Percentiles rank a stretch among this genome's conserved stretches.
Evolutionary conservation across 2,329 filamentous ascomycete species (phyloP).

Genomic region (Ophiocordyceps camponoti-floridani): DNA sequence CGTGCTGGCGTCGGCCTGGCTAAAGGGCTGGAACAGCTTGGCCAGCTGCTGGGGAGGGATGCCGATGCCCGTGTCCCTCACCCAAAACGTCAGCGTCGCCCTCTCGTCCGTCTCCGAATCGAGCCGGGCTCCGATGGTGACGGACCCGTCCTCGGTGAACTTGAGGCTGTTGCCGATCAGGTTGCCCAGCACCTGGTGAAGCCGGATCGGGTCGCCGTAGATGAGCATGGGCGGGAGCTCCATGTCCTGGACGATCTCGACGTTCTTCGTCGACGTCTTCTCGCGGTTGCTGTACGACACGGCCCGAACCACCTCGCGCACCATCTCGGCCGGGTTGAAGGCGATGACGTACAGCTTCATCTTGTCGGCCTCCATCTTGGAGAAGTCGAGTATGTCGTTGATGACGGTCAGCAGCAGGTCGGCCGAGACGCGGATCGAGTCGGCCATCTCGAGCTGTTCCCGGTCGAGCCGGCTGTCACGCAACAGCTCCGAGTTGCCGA

Average conservation of each 20-base stretch:
- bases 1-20: conserved; percentile 79
- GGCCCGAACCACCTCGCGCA: conserved; percentile 47
- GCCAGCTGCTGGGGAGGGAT: conserved; percentile 68
- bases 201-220: conserved; percentile 46
- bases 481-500: conserved; percentile 73
- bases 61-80: conserved; percentile 80
- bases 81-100: conserved; percentile 66
- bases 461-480: conserved; percentile 56
- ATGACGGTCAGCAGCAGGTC: conserved; percentile 82
- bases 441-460: conserved; percentile 71
- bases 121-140: conserved; percentile 64
- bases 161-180: conserved; percentile 87
- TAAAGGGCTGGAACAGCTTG: conserved; percentile 83
- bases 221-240: conserved; percentile 57
- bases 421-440: conserved; percentile 71
- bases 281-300: conserved; percentile 48
- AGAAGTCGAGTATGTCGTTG: conserved; percentile 87
- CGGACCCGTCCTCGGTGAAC: conserved; percentile 73
- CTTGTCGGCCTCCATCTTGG: conserved; percentile 78
- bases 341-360: conserved; percentile 63
- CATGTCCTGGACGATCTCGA: conserved; percentile 52
- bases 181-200: conserved; percentile 59
- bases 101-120: conserved; percentile 52
- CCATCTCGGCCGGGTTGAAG: conserved; percentile 50
- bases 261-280: conserved; percentile 42